phyloP scores from a whole-genome alignment of 805 yeast species.

The Metschnikowia continentalis region DNA sequence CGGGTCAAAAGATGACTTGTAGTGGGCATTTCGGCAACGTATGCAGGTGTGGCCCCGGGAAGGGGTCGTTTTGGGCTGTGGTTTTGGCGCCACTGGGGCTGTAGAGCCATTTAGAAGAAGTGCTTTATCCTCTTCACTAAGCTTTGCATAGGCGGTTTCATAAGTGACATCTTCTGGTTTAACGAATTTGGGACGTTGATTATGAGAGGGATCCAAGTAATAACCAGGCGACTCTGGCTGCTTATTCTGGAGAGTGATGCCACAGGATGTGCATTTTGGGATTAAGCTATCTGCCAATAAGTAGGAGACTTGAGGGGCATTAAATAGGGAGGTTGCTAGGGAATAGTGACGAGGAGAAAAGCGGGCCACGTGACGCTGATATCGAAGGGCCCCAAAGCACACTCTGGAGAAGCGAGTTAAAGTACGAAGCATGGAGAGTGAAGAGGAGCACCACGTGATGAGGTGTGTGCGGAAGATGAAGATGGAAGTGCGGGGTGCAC shows the following conservation, averaged over 20 bases:
- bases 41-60: slow-evolving; percentile 37
- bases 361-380: background rate
- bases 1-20: slow-evolving; percentile 36
- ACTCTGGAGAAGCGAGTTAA: background rate
- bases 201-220: slow-evolving; percentile 22
- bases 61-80: background rate
- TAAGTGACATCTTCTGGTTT: slow-evolving; percentile 21
- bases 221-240: slow-evolving; percentile 41
- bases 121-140: slow-evolving; percentile 25
- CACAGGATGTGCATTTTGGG: slow-evolving; percentile 53
- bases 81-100: background rate
- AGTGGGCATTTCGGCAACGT: slow-evolving; percentile 52
- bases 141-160: slow-evolving; percentile 14
- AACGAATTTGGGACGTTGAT: background rate
- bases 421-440: slow-evolving; percentile 1
- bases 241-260: slow-evolving; percentile 45
- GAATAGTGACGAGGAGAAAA: background rate
- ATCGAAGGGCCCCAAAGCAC: background rate
- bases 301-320: slow-evolving; percentile 9
- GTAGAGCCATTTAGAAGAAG: slow-evolving; percentile 22
- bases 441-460: background rate
- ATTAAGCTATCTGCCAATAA: slow-evolving; percentile 13
- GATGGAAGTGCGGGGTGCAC: background rate
- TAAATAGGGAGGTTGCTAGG: background rate
- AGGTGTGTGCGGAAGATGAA: background rate